Percentiles rank a stretch among this genome's conserved stretches.
Evolutionary conservation across 23 red algal genomes (phyloP).

Genomic region (Cyanidiococcus yangmingshanensis): DNA sequence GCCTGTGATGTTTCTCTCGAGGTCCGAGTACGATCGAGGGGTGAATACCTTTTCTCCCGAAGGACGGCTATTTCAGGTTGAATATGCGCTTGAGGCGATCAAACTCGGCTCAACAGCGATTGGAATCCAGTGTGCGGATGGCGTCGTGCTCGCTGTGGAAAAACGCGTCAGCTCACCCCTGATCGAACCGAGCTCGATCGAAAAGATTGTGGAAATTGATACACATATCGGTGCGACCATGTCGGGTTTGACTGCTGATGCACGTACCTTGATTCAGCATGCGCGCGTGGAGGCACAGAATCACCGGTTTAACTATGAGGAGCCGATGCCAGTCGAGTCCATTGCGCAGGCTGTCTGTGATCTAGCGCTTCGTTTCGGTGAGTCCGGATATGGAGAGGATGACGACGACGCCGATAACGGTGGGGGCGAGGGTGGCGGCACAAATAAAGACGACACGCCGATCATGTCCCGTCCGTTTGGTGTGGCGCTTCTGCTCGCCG

Average conservation of each 20-base stretch:
- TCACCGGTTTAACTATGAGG: constrained; percentile 87
- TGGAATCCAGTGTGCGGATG: constrained; percentile 71
- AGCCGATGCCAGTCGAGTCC: constrained; percentile 94
- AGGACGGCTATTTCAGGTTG: constrained; percentile 94
- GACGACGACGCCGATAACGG: not conserved
- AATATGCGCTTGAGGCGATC: constrained; percentile 99
- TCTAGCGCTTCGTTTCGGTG: constrained; percentile 54
- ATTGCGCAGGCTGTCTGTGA: constrained; percentile 84
- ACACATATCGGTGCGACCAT: constrained; percentile 78
- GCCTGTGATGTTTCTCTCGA: constrained; percentile 85
- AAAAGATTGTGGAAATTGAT: constrained; percentile 98
- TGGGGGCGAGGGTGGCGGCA: not conserved
- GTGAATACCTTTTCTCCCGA: constrained; percentile 98
- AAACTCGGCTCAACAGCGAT: constrained; percentile 78
- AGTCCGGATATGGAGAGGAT: constrained; percentile 81
- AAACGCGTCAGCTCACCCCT: constrained; percentile 94
- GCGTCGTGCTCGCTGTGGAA: constrained; percentile 88
- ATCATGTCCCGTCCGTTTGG: constrained; percentile 61
- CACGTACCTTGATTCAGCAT: constrained; percentile 89
- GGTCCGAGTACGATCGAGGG: constrained; percentile 93
- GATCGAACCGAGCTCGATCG: constrained; percentile 65
- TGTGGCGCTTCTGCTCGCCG: constrained; percentile 87
- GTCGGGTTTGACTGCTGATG: constrained; percentile 95
- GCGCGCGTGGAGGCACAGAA: constrained; percentile 75
- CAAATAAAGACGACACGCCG: not conserved